Conservation (phyloP, 139 green algal genomes). For the Gonium pectorale region DNA sequence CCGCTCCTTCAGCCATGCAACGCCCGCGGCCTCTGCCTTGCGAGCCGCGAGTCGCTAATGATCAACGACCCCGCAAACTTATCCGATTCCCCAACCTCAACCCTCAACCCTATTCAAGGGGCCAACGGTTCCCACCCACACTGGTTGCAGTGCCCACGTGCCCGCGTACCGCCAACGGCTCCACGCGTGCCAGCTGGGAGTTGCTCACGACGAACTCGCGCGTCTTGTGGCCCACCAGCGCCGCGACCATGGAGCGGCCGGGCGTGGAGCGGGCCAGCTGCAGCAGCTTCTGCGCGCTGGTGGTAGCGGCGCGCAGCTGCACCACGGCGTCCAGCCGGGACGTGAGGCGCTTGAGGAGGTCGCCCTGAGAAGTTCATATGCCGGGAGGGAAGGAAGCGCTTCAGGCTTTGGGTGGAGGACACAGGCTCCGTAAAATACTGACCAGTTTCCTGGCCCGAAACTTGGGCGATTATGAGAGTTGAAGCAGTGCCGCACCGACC, state of each 20-base stretch:
- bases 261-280: constrained; percentile 58
- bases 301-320: constrained; percentile 22
- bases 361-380: constrained; percentile 45
- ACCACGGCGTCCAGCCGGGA: constrained; percentile 39
- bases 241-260: not conserved
- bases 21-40: not conserved
- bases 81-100: not conserved
- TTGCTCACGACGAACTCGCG: constrained; percentile 57
- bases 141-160: not conserved
- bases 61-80: not conserved
- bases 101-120: not conserved
- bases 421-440: not conserved
- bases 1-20: too few relatives aligned
- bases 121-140: not conserved
- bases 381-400: not conserved
- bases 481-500: too few relatives aligned
- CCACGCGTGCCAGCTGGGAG: constrained; percentile 11
- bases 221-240: constrained; percentile 67
- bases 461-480: too few relatives aligned
- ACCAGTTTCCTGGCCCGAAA: too few relatives aligned
- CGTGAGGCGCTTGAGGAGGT: constrained; percentile 42
- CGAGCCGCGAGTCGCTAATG: not conserved
- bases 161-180: constrained; percentile 12
- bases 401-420: not conserved
- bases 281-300: constrained; percentile 63